Evolutionary conservation across 1,139 yeast genomes (phyloP).

Genomic region (Hyphopichia buzzinii): DNA sequence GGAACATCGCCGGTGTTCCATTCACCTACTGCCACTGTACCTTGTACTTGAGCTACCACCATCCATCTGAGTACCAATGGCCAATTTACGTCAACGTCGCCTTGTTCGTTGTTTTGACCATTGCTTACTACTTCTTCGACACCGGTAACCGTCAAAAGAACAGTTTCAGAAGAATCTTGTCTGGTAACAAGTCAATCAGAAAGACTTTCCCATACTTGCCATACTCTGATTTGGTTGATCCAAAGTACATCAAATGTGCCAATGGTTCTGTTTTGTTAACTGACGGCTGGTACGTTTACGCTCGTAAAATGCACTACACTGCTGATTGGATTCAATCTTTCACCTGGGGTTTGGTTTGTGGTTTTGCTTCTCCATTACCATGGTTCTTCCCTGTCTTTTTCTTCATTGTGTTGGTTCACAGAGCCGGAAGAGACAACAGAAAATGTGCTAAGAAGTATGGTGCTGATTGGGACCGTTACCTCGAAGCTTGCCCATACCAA

Average conservation of each 20-base stretch:
- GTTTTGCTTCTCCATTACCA: slow-evolving; percentile 82
- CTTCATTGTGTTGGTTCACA: slow-evolving; percentile 80
- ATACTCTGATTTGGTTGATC: slow-evolving; percentile 74
- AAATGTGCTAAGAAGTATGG: slow-evolving; percentile 89
- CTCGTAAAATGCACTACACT: slow-evolving; percentile 92
- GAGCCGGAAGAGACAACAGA: slow-evolving; percentile 81
- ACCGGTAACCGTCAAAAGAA: slow-evolving; percentile 95
- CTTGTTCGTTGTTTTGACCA: slow-evolving; percentile 54
- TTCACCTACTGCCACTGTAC: slow-evolving; percentile 96
- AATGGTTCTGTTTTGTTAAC: slow-evolving; percentile 82
- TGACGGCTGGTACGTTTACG: slow-evolving; percentile 92
- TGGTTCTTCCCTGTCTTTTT: slow-evolving; percentile 96
- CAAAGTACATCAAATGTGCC: slow-evolving; percentile 78
- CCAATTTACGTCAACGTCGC: slow-evolving; percentile 55
- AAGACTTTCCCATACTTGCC: slow-evolving; percentile 94
- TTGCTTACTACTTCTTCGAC: slow-evolving; percentile 89
- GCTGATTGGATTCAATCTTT: slow-evolving; percentile 88
- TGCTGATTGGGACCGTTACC: slow-evolving; percentile 86
- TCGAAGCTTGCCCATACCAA: slow-evolving; percentile 84
- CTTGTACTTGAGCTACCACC: slow-evolving; percentile 73
- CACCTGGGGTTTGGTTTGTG: slow-evolving; percentile 92
- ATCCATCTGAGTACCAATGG: slow-evolving; percentile 80
- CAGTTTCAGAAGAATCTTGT: slow-evolving; percentile 81
- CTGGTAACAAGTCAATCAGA: slow-evolving; percentile 74
- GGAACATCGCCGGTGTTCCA: slow-evolving; percentile 99